phyloP scores from a whole-genome alignment of 805 yeast genomes.

The Saturnispora ahearnii region DNA sequence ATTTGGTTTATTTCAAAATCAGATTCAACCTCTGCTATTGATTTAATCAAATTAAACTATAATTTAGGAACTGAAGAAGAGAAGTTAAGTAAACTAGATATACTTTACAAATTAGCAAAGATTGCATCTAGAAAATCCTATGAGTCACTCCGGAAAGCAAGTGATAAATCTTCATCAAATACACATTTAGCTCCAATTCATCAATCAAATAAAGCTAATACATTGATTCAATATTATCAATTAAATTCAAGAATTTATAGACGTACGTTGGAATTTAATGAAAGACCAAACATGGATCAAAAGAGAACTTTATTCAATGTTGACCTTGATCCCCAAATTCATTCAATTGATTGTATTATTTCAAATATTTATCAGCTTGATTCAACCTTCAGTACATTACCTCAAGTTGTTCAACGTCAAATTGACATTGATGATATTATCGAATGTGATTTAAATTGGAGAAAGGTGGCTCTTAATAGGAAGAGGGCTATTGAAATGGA shows the following conservation, averaged over 20 bases:
- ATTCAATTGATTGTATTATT: constrained; percentile 32
- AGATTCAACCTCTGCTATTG: neutral
- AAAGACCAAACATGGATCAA: neutral
- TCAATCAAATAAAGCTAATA: constrained; percentile 2
- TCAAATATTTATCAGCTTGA: constrained; percentile 36
- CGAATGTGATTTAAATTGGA: constrained; percentile 40
- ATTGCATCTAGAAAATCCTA: constrained; percentile 7
- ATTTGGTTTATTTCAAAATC: constrained; percentile 15
- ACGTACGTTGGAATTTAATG: neutral
- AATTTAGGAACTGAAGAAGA: neutral
- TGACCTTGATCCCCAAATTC: constrained; percentile 29
- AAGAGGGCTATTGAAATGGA: constrained; percentile 58
- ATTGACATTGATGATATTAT: constrained; percentile 28
- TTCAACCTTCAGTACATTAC: neutral
- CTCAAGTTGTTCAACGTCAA: constrained; percentile 3
- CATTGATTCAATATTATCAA: constrained; percentile 3
- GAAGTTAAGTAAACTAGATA: neutral
- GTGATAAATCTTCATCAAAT: neutral
- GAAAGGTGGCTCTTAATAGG: constrained; percentile 45
- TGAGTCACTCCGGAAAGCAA: constrained; percentile 1
- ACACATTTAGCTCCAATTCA: constrained; percentile 4
- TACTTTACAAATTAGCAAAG: constrained; percentile 3
- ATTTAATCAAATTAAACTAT: constrained; percentile 1
- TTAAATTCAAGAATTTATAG: constrained; percentile 10
- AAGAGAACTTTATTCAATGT: neutral